These are phyloP conservation scores for Cymbopogon citratus DNA, from an alignment of 176 grass and related monocot genomes.

Conservation along the genomic window DNA sequence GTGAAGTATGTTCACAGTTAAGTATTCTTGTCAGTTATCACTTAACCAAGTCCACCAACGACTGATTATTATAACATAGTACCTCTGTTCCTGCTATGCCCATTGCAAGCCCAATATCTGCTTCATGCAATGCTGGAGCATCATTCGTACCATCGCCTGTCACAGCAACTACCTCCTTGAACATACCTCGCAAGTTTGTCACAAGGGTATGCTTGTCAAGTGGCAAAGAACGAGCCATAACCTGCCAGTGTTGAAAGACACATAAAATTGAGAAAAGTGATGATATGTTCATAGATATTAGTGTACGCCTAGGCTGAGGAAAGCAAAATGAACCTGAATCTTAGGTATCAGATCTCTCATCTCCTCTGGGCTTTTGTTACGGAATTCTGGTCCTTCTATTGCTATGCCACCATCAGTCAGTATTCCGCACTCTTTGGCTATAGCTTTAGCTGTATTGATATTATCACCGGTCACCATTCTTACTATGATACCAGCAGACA, in stretches of 20 bases:
- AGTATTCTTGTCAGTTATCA: not conserved
- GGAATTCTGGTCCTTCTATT: constrained; percentile 84
- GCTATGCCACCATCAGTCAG: constrained; percentile 81
- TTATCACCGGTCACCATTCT: constrained; percentile 98
- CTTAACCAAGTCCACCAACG: not conserved
- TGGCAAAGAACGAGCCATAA: constrained; percentile 90
- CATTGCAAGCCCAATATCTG: constrained; percentile 98
- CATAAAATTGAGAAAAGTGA: not conserved
- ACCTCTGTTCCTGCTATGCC: constrained; percentile 98
- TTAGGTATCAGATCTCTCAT: constrained; percentile 81
- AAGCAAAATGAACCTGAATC: constrained; percentile 56
- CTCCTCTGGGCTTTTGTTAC: constrained; percentile 57
- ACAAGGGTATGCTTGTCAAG: constrained; percentile 93
- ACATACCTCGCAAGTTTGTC: constrained; percentile 73
- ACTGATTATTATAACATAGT: constrained; percentile 15
- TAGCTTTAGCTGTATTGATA: constrained; percentile 96
- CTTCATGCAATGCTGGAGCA: constrained; percentile 89
- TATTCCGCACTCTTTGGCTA: constrained; percentile 93
- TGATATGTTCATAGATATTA: not conserved
- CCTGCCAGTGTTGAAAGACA: constrained; percentile 37
- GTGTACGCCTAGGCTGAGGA: not conserved
- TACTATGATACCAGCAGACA: constrained; percentile 73
- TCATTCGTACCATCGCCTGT: constrained; percentile 97
- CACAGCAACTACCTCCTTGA: constrained; percentile 85
- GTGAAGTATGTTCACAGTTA: not conserved